A percentile compares a stretch with the other conserved stretches of the same genome.
phyloP scores from a whole-genome alignment of 331 rosid species.

The Pyracantha coccinea region DNA sequence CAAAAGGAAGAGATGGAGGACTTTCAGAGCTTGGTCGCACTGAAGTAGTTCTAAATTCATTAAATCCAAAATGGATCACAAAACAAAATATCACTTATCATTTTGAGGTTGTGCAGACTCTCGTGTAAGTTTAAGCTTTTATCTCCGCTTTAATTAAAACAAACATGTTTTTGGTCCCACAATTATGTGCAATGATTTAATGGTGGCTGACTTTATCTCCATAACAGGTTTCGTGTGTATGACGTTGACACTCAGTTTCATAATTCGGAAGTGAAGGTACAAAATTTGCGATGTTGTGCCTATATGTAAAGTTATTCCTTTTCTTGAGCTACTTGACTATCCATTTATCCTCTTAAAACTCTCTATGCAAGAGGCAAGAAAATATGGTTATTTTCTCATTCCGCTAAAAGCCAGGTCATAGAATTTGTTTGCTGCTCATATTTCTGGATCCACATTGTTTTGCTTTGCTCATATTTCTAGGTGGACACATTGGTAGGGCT shows the following conservation, averaged over 20 bases:
- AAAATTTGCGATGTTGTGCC: slow-evolving; percentile 3
- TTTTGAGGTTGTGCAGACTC: slow-evolving; percentile 79
- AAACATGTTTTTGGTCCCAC: slow-evolving; percentile 18
- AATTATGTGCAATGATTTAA: slow-evolving; percentile 12
- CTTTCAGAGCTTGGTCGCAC: slow-evolving; percentile 84
- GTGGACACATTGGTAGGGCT: background rate
- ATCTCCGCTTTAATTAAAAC: slow-evolving; percentile 8
- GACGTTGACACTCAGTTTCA: slow-evolving; percentile 86
- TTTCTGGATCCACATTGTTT: background rate
- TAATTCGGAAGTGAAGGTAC: slow-evolving; percentile 75
- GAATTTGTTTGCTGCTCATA: background rate
- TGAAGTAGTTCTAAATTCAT: slow-evolving; percentile 77
- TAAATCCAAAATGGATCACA: slow-evolving; percentile 79
- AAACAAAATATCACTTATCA: slow-evolving; percentile 60
- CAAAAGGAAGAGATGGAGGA: slow-evolving; percentile 73
- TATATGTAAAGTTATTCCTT: background rate
- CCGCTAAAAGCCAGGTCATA: no score
- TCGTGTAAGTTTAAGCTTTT: slow-evolving; percentile 71
- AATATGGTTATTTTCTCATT: background rate
- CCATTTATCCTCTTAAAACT: background rate
- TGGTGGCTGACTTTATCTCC: background rate
- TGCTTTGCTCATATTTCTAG: background rate
- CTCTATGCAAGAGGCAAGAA: background rate
- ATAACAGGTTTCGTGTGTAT: slow-evolving; percentile 73
- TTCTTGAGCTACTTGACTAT: background rate